A percentile compares a stretch with the other conserved stretches of the same genome.
These are phyloP conservation scores for Sporothrix inflata DNA, from an alignment of 2,329 filamentous ascomycete species.

Conservation along the genomic window DNA sequence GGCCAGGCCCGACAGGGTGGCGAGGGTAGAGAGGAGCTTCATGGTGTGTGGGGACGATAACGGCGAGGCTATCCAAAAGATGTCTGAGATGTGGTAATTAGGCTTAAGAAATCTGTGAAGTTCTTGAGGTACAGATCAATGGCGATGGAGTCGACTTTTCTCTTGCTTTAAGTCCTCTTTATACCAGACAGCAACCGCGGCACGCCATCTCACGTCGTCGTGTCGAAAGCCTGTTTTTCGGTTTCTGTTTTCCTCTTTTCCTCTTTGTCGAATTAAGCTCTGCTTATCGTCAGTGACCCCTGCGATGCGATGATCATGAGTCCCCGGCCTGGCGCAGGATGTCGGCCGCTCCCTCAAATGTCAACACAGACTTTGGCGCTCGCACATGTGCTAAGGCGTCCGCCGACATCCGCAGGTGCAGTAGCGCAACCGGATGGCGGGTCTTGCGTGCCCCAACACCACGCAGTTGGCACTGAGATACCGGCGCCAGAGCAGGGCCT, in stretches of 20 bases:
- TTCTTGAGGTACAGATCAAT: background rate
- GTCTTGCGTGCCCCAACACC: background rate
- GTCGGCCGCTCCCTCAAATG: background rate
- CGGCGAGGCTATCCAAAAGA: background rate
- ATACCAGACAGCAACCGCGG: constrained; percentile 1
- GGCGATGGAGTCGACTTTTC: background rate
- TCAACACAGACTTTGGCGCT: background rate
- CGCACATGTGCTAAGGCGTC: background rate
- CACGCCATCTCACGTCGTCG: background rate
- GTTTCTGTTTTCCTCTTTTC: background rate
- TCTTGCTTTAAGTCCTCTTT: background rate
- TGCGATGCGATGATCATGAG: background rate
- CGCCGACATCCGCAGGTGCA: constrained; percentile 9
- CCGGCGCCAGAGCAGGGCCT: background rate
- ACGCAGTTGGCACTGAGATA: background rate
- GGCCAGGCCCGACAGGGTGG: background rate
- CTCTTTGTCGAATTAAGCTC: background rate
- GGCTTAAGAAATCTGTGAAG: background rate
- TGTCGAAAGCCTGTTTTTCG: background rate
- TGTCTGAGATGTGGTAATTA: background rate
- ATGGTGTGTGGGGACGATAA: background rate
- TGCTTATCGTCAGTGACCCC: background rate
- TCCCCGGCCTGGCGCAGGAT: background rate
- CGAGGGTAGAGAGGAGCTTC: constrained; percentile 14
- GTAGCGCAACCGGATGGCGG: constrained; percentile 5